Base-by-base conservation (phyloP, 495 filamentous ascomycete species). In the Lophium mytilinum region DNA sequence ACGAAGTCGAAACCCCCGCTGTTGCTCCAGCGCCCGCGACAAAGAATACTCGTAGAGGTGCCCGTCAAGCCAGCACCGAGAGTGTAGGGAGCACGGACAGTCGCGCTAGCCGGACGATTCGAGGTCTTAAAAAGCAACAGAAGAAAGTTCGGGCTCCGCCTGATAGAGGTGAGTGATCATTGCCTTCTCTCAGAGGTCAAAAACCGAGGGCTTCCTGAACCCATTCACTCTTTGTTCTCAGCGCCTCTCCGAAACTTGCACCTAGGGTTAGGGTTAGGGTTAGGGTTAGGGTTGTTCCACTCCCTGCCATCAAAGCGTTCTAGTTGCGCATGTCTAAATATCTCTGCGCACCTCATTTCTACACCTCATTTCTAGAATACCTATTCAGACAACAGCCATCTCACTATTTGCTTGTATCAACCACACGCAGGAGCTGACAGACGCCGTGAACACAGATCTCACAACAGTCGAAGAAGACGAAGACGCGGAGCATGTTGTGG, bases 41-140 rank as follows among this genome's bases (percentile, higher is more conserved):
- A 30, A 58, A 50, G 34, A 36, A 50, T 49, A 50, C n/a, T 9
- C 57, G 54, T 21, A 65, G 66, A 56, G 53, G 52, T 21, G 43
- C 53, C 12, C 71, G 71, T n/a, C 68, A 71, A 50, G 57, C 48
- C 42, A 71, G 69, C 47, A 61, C 66, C n/a, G 70, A 69, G 34
- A 66, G 68, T 34, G 47, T 46, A 9, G 56, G 53, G 11, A 68
- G 63, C 24, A 56, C 51, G 19, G 50, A 50, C 30, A 61, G 53
- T 11, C 37, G 41, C 11, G 53, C 48, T 47, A 50, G 55, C 39
- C 51, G 53, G 54, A 24, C 52, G 34, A 34, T 59, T 56, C 37
- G 56, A 36, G 33, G 24, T 37, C 48, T 51, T 17, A 37, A 58
- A 30, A 30, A 30, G 24, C 24, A 30, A 30, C 24, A 30, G 56